Percentiles rank a stretch among this genome's conserved stretches.
phyloP scores from a whole-genome alignment of 768 basidiomycete genomes.

The Lyophyllum decastes region DNA sequence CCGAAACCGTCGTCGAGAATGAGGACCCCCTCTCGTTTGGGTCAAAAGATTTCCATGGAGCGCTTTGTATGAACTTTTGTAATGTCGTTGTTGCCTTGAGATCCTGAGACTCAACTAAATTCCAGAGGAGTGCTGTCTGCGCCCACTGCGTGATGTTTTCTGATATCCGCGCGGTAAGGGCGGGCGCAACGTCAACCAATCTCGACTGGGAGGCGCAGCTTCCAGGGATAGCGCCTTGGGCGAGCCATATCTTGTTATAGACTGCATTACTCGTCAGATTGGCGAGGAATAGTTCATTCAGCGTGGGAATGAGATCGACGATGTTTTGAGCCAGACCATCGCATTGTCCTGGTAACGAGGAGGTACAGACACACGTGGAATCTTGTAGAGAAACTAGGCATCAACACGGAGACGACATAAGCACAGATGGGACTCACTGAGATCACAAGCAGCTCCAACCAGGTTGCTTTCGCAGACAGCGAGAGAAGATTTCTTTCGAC shows the following conservation, averaged over 20 bases:
- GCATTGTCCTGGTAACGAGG: constrained; percentile 42
- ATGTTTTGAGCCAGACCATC: constrained; percentile 56
- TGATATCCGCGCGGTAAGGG: constrained; percentile 35
- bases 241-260: constrained; percentile 51
- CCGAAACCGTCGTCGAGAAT: constrained; percentile 46
- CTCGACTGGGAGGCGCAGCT: constrained; percentile 54
- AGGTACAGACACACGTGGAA: constrained; percentile 63
- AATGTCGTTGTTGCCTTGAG: constrained; percentile 34
- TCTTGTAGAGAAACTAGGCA: constrained; percentile 35
- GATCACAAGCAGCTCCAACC: constrained; percentile 53
- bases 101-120: constrained; percentile 54
- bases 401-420: constrained; percentile 5
- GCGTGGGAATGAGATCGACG: constrained; percentile 45
- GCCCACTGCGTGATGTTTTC: constrained; percentile 61
- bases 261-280: constrained; percentile 47
- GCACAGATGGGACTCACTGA: constrained; percentile 42
- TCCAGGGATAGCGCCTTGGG: constrained; percentile 43
- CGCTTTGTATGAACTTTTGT: constrained; percentile 45
- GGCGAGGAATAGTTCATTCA: constrained; percentile 48
- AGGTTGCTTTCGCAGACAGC: constrained; percentile 41
- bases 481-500: constrained; percentile 24
- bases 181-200: constrained; percentile 54
- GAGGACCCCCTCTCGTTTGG: constrained; percentile 37
- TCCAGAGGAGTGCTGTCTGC: constrained; percentile 61
- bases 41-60: constrained; percentile 48